phyloP scores from a whole-genome alignment of 2,329 filamentous ascomycete genomes.

The Stachybotrys chlorohalonatus region DNA sequence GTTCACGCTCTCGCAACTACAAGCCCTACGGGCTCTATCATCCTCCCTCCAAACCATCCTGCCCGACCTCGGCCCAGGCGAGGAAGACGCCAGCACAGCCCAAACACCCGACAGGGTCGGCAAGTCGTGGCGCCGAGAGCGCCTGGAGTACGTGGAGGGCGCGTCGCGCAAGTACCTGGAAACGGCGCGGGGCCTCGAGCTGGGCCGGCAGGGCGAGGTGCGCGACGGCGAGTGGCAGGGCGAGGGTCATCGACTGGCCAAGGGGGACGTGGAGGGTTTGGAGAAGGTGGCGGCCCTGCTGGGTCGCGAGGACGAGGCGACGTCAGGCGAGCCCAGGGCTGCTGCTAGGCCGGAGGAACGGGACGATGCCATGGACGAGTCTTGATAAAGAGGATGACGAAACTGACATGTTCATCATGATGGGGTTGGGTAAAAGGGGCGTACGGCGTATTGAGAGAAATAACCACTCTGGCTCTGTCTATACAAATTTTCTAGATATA shows the following conservation, averaged over 20 bases:
- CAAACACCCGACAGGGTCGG: constrained; percentile 23
- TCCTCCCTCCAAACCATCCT: constrained; percentile 52
- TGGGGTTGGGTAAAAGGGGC: not conserved
- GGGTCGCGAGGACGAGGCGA: constrained; percentile 11
- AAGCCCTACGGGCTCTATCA: constrained; percentile 62
- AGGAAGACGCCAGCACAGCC: constrained; percentile 19
- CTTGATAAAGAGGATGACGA: constrained; percentile 5
- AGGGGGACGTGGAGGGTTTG: constrained; percentile 47
- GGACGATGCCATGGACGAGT: constrained; percentile 19
- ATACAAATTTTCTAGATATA: not conserved
- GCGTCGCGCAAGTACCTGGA: constrained; percentile 72
- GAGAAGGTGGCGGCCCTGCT: constrained; percentile 41
- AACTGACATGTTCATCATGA: not conserved
- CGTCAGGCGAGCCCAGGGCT: not conserved
- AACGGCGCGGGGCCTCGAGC: constrained; percentile 55
- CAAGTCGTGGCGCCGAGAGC: constrained; percentile 57
- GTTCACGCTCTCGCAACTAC: constrained; percentile 77
- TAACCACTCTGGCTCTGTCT: constrained; percentile 2
- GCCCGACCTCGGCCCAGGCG: constrained; percentile 43
- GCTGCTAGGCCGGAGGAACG: not conserved
- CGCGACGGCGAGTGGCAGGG: constrained; percentile 57
- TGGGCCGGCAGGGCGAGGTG: constrained; percentile 51
- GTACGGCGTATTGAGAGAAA: constrained; percentile 7
- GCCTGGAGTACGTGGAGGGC: constrained; percentile 75
- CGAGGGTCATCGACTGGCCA: constrained; percentile 37